phyloP scores from a whole-genome alignment of 176 grass and related monocot genomes.

The Carex scoparia region DNA sequence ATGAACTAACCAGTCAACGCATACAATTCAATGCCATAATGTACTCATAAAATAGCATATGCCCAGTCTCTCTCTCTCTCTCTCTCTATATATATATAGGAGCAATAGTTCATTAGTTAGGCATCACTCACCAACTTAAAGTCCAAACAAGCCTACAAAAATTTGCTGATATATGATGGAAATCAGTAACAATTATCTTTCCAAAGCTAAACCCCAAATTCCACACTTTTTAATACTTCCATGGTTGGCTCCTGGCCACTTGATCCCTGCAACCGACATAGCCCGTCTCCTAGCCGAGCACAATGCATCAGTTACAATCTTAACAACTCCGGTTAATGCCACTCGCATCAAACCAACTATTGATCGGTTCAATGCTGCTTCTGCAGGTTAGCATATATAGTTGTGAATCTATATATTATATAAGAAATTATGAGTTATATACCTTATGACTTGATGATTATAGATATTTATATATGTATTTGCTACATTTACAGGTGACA shows the following conservation, averaged over 20 bases:
- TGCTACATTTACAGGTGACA: background rate
- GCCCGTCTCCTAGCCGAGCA: slow-evolving; percentile 49
- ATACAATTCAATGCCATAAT: no score
- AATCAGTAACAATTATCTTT: slow-evolving; percentile 1
- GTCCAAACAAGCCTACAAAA: background rate
- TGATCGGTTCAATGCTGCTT: slow-evolving; percentile 1
- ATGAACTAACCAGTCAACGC: no score
- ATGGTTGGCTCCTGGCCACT: slow-evolving; percentile 44
- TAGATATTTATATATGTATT: background rate
- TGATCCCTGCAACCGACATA: slow-evolving; percentile 51
- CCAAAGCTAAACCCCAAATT: background rate
- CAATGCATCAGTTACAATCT: slow-evolving; percentile 35
- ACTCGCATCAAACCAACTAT: slow-evolving; percentile 27
- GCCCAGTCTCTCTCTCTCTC: no score
- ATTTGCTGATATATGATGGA: background rate
- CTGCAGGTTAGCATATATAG: slow-evolving; percentile 2
- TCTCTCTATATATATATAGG: background rate
- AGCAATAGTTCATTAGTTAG: background rate
- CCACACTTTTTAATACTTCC: slow-evolving; percentile 63
- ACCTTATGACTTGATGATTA: background rate
- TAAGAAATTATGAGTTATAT: background rate
- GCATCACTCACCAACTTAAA: background rate
- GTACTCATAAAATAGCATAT: background rate
- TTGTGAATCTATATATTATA: no score
- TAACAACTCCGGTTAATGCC: slow-evolving; percentile 54